phyloP scores from a whole-genome alignment of 225 moss, liverwort and hornwort species.

The Takakia lepidozioides region DNA sequence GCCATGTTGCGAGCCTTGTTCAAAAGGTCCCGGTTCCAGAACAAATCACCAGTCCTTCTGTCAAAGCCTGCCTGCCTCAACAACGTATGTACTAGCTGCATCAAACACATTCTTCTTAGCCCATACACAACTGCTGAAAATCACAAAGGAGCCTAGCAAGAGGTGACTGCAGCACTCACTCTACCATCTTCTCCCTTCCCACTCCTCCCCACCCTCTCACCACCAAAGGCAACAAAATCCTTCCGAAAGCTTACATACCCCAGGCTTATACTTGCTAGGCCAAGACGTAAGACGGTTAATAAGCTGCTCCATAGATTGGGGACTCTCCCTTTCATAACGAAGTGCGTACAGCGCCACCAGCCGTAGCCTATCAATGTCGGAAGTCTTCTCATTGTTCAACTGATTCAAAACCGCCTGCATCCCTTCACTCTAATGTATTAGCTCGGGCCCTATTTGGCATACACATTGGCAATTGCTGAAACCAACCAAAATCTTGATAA shows the following conservation, averaged over 20 bases:
- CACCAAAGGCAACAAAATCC: background rate
- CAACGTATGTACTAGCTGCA: slow-evolving; percentile 78
- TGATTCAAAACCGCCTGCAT: slow-evolving; percentile 87
- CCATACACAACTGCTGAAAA: background rate
- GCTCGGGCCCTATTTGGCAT: background rate
- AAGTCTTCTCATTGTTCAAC: slow-evolving; percentile 78
- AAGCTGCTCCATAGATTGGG: slow-evolving; percentile 88
- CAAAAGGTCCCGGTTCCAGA: slow-evolving; percentile 87
- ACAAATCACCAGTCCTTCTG: slow-evolving; percentile 94
- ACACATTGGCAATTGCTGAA: background rate
- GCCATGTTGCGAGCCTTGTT: slow-evolving; percentile 96
- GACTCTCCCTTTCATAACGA: slow-evolving; percentile 94
- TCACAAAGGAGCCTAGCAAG: too few relatives aligned
- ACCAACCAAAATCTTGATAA: background rate
- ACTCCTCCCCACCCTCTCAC: background rate
- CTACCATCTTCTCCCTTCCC: too few relatives aligned
- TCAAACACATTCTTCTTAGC: slow-evolving; percentile 1
- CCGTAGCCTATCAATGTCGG: slow-evolving; percentile 83
- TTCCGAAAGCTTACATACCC: slow-evolving; percentile 34
- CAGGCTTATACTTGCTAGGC: slow-evolving; percentile 73
- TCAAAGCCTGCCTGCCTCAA: slow-evolving; percentile 90
- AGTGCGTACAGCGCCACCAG: slow-evolving; percentile 93
- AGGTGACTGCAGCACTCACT: too few relatives aligned
- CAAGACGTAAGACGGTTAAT: slow-evolving; percentile 60
- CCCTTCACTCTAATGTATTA: slow-evolving; percentile 15